phyloP scores from a whole-genome alignment of 257 asterid species.

The Nicotiana benthamiana region DNA sequence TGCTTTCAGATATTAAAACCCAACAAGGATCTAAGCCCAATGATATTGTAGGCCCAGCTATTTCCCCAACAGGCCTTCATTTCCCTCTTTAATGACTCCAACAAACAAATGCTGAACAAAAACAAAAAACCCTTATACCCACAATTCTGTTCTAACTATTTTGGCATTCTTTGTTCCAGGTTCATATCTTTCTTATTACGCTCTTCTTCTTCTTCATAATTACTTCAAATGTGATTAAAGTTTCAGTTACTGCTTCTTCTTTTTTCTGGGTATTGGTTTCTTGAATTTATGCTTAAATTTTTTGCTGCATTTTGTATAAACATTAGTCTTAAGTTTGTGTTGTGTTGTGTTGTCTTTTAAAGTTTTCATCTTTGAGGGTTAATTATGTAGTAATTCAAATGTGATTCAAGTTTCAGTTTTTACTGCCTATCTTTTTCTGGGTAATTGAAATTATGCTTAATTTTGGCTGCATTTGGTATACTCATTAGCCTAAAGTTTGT shows the following conservation, averaged over 20 bases:
- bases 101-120: not conserved
- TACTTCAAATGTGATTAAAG: not conserved
- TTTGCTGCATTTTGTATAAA: not conserved
- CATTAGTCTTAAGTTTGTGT: not conserved
- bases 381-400: not conserved
- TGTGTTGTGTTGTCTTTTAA: not conserved
- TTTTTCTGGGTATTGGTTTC: not conserved
- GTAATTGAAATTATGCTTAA: not conserved
- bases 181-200: not conserved
- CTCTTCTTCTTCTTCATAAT: not conserved
- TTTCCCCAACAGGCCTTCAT: not conserved
- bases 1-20: too few species aligned
- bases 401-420: not conserved
- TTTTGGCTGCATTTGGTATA: not conserved
- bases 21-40: not conserved
- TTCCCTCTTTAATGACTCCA: not conserved
- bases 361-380: not conserved
- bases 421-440: not conserved
- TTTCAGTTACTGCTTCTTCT: not conserved
- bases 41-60: not conserved
- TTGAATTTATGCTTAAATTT: not conserved
- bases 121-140: not conserved
- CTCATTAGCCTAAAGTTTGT: not conserved
- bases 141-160: not conserved
- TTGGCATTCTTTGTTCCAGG: not conserved